Base-by-base conservation (phyloP, 2,329 filamentous ascomycete genomes). In the Claviceps sp. region DNA sequence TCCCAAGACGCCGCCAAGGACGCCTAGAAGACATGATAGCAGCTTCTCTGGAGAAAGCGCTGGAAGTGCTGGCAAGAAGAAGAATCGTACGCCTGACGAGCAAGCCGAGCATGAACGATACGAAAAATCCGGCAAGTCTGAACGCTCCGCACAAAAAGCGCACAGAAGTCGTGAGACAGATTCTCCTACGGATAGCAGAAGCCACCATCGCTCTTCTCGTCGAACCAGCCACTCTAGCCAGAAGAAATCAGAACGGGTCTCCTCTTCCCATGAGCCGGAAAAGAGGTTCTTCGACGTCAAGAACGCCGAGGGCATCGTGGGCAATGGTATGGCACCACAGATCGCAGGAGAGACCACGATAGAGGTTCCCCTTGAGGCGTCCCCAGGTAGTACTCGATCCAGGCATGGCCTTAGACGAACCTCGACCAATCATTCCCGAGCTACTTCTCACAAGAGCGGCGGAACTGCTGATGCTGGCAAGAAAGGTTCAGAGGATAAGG, bases 31-130 rank as follows among this genome's bases (percentile, higher is more conserved):
- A 51, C 68, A 69, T 50, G 73, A 76, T 53, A 75, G 72, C 53
- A 73, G 72, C 0, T 68, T 70, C 54, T 69, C 71, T 3, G 64
- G 66, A 17, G 71, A 72, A n/a, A 68, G 60, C 53, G 64, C 66
- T 45, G 65, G 63, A 45, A 61, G 62, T 45, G 63, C 66, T 38
- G 57, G 61, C 26, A 60, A 61, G 52, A 62, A 58, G 50, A 66
- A 68, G 43, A 29, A 14, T 22, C 70, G 73, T 52, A 74, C 71
- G 2, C 63, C 68, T 2, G 73, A 77, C 55, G 73, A 78, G 57
- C 73, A 75, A 53, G 72, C 68, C 16, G 71, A 69, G 2, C 71
- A 76, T 50, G 75, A 79, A 1, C 71, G 61, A 55, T 70, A 71
- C 53, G 49, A 49, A 29, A 17, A 26, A n/a, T 50, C 45, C 1